phyloP scores from a whole-genome alignment of 108 stramenopile genomes.

The Fragilaria crotonensis region DNA sequence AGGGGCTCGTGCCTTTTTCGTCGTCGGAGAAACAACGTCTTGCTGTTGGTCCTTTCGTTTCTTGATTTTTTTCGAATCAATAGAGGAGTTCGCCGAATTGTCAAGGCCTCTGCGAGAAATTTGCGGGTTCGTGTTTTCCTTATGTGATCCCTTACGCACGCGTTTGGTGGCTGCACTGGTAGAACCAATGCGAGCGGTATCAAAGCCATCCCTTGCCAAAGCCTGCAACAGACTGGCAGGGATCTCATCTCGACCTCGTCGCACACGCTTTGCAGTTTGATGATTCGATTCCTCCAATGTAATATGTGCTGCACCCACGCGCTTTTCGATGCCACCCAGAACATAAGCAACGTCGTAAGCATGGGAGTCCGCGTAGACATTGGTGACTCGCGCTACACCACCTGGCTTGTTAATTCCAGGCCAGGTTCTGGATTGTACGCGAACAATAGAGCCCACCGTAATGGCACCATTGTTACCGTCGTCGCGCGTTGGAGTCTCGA shows the following conservation, averaged over 20 bases:
- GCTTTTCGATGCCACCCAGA: slow-evolving; percentile 68
- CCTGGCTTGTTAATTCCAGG: slow-evolving; percentile 85
- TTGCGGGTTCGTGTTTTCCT: too few relatives aligned
- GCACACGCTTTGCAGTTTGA: background rate
- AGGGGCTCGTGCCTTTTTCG: background rate
- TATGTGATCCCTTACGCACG: too few relatives aligned
- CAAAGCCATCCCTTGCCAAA: slow-evolving; percentile 41
- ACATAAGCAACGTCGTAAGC: slow-evolving; percentile 70
- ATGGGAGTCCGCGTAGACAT: slow-evolving; percentile 24
- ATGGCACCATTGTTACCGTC: slow-evolving; percentile 9
- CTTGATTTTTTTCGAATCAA: background rate
- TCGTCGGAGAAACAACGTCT: background rate
- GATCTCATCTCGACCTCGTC: slow-evolving; percentile 9
- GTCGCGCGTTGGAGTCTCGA: too few relatives aligned
- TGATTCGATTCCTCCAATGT: background rate
- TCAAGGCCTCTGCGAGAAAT: too few relatives aligned
- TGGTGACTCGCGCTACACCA: slow-evolving; percentile 61
- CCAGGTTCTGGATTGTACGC: slow-evolving; percentile 74
- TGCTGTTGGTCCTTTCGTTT: background rate
- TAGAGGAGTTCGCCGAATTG: too few relatives aligned
- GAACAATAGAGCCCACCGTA: slow-evolving; percentile 53
- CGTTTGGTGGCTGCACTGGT: too few relatives aligned
- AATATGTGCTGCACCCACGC: slow-evolving; percentile 63
- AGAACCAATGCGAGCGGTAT: slow-evolving; percentile 20
- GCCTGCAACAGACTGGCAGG: slow-evolving; percentile 20